These are phyloP conservation scores for Diaporthe sp. DNA, from an alignment of 2,329 filamentous ascomycete species.

Conservation along the genomic window DNA sequence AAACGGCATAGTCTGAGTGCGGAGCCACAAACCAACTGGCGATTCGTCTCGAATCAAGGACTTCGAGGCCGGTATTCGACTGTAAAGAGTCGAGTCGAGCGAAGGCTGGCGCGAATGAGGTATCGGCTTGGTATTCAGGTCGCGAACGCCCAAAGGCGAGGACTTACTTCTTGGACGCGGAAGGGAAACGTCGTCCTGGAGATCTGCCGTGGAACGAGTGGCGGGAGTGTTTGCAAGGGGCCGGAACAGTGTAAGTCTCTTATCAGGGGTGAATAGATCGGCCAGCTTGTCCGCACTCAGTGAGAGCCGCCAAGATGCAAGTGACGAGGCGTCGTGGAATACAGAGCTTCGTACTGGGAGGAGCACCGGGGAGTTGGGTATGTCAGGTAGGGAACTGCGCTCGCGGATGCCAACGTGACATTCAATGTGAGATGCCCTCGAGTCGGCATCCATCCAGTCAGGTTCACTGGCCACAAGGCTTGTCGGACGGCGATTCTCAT, in stretches of 20 bases:
- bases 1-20: constrained; percentile 36
- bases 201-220: not conserved
- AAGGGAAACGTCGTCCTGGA: not conserved
- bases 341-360: constrained; percentile 15
- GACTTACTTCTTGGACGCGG: constrained; percentile 31
- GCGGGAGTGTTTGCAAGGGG: constrained; percentile 24
- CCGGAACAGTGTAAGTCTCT: not conserved
- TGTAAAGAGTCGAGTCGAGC: constrained; percentile 15
- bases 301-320: constrained; percentile 43
- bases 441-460: constrained; percentile 15
- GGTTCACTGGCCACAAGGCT: constrained; percentile 15
- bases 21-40: constrained; percentile 38
- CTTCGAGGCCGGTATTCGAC: constrained; percentile 34
- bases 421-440: constrained; percentile 6
- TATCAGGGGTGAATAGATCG: constrained; percentile 23
- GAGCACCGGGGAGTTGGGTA: constrained; percentile 39
- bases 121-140: not conserved
- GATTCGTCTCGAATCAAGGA: constrained; percentile 38
- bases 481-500: constrained; percentile 11
- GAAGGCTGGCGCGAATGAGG: constrained; percentile 22
- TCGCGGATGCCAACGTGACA: constrained; percentile 37
- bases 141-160: constrained; percentile 1
- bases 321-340: constrained; percentile 41
- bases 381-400: constrained; percentile 39
- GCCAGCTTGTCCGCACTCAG: constrained; percentile 35